Evolutionary conservation across 148 eudicot species (phyloP), one percentile per base, ranked within the genome.

Genomic region (Chenopodium album): DNA sequence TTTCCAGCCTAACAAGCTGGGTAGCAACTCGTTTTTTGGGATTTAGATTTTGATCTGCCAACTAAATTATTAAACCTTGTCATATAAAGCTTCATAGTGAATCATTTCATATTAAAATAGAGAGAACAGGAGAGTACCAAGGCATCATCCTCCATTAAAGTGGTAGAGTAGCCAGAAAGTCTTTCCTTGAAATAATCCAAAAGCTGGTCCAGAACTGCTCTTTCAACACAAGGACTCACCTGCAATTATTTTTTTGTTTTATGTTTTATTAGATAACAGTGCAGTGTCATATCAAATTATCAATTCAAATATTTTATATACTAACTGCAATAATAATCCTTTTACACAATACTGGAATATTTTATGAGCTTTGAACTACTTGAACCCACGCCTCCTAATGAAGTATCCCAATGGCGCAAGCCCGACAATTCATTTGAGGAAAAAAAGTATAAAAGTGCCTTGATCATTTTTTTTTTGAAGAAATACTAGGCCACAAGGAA

Each of bases 1-100:
- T 96, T 85, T 96, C 99, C 91, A 89, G 76, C 86, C 93, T 86
- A 69, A 96, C 94, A 83, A 96, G 97, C 84, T 90, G 94, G 14
- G 98, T 96, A 31, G 99, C 98, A 83, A 96, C 99, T 90, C 91
- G 91, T 83, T 78, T 90, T 88, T 90, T 96, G 78, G 98, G 98
- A 84, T 90, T 87, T 84, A 94, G 73, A 84, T 86, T 84, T 81
- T 31, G 63, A 87, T 92, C 97, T 83, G 88, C 89, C 88, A 96
- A 86, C 99, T 96, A 82, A 59, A 78, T 83, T 77, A 77, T 41
- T 71, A 87, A 78, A 64, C 23, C 74, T 64, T 7, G 48, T 77
- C 73, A 70, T 22, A 75, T 69, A 73, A 71, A 86, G 60, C 63
- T 77, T 29, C 34, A 78, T 63, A 50, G 46, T 71, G 32, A 41